Evolutionary conservation across 306 rosid genomes (phyloP).

Genomic region (Cucumis hystrix): DNA sequence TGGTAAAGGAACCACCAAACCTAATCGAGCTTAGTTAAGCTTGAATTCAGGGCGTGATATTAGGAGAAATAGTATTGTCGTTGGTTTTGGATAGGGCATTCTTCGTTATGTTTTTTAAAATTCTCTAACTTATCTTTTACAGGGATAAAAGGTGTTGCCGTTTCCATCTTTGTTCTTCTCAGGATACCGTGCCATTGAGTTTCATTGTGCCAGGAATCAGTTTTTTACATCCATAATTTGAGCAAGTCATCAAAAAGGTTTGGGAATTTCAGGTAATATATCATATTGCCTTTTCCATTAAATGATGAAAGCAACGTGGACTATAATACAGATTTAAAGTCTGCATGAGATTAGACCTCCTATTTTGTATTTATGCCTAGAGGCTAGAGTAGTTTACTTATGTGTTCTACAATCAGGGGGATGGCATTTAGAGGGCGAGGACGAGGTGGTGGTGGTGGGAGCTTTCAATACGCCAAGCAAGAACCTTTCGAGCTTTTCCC

Average conservation of each 20-base stretch:
- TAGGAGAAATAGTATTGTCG: background rate
- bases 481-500: conserved; percentile 12
- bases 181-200: background rate
- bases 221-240: background rate
- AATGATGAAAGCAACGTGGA: background rate
- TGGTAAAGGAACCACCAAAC: background rate
- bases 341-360: background rate
- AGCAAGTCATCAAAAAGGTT: background rate
- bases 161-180: background rate
- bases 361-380: background rate
- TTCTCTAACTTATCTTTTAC: background rate
- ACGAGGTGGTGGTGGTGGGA: conserved; percentile 6
- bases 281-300: background rate
- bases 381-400: background rate
- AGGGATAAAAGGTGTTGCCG: background rate
- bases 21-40: background rate
- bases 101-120: background rate
- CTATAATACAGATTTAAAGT: background rate
- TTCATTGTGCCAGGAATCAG: background rate
- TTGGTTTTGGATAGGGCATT: background rate
- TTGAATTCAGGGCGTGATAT: background rate
- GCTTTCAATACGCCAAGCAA: conserved; percentile 9
- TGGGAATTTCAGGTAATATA: background rate
- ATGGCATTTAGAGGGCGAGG: conserved; percentile 17
- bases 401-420: background rate